Conservation (phyloP, 2,329 filamentous ascomycete genomes). For the Calonectria crousiana region DNA sequence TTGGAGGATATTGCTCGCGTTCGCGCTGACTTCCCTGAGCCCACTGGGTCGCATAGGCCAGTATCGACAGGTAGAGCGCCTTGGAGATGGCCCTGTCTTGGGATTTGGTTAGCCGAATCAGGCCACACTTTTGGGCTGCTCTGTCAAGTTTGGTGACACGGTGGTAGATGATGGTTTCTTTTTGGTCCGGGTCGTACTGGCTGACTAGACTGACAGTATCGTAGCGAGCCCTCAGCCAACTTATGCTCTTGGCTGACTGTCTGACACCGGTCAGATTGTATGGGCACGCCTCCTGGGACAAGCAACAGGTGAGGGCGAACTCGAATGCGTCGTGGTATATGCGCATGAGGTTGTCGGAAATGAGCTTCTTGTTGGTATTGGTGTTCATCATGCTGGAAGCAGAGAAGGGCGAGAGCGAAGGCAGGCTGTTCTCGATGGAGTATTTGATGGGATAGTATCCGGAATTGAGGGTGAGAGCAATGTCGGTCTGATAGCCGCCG, state of each 20-base stretch:
- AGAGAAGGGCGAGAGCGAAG: conserved; percentile 41
- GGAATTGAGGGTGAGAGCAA: conserved; percentile 33
- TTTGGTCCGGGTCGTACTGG: conserved; percentile 36
- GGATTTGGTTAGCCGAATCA: conserved; percentile 52
- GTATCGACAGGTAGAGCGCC: conserved; percentile 61
- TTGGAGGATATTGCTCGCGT: conserved; percentile 37
- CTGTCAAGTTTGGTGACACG: conserved; percentile 62
- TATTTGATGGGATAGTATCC: conserved; percentile 12
- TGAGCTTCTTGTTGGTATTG: conserved; percentile 42
- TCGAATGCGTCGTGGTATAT: conserved; percentile 68
- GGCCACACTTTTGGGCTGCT: conserved; percentile 52
- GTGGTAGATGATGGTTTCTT: conserved; percentile 59
- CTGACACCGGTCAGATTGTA: conserved; percentile 48
- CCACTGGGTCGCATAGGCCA: conserved; percentile 66
- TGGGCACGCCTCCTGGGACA: conserved; percentile 65
- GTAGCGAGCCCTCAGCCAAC: conserved; percentile 41
- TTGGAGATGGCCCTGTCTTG: conserved; percentile 58
- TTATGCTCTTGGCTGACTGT: conserved; percentile 36
- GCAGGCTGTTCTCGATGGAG: conserved; percentile 25
- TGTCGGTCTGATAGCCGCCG: conserved; percentile 40
- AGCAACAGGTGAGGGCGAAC: conserved; percentile 64
- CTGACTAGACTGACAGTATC: conserved; percentile 39
- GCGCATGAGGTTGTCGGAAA: conserved; percentile 42
- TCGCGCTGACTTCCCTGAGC: conserved; percentile 42
- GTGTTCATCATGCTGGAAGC: conserved; percentile 39